Conservation (phyloP, 305 asterid genomes). For the Fraxinus xanthoxyloides region DNA sequence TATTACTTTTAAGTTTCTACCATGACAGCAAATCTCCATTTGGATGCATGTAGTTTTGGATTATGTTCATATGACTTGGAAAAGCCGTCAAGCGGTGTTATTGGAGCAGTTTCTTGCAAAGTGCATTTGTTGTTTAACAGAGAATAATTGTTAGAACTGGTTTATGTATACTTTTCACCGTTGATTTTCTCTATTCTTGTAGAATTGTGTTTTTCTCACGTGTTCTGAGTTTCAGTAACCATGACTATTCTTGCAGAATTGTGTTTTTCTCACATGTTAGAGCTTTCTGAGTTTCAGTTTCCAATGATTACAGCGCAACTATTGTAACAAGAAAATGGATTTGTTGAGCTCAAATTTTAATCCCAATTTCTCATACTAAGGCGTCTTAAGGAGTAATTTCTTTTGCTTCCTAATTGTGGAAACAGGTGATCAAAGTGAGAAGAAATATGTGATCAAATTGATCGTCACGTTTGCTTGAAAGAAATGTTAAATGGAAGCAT, state of each 20-base stretch:
- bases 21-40: not conserved
- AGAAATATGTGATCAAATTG: not conserved
- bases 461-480: not conserved
- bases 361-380: not conserved
- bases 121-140: not conserved
- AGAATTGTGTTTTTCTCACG: not conserved
- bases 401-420: not conserved
- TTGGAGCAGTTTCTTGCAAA: not conserved
- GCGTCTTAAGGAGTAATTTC: not conserved
- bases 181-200: not conserved
- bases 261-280: not conserved
- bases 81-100: constrained; percentile 14
- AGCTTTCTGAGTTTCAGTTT: not conserved
- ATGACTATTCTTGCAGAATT: not conserved
- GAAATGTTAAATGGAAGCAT: not conserved
- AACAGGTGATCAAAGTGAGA: not conserved
- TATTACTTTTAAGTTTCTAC: not conserved
- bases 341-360: not conserved
- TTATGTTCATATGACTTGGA: constrained; percentile 10
- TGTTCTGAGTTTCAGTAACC: not conserved
- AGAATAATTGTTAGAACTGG: not conserved
- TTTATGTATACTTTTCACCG: not conserved
- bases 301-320: not conserved
- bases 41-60: not conserved
- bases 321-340: constrained; percentile 2